phyloP scores from a whole-genome alignment of 73 alveolate genomes.

The Symbiodinium natans region DNA sequence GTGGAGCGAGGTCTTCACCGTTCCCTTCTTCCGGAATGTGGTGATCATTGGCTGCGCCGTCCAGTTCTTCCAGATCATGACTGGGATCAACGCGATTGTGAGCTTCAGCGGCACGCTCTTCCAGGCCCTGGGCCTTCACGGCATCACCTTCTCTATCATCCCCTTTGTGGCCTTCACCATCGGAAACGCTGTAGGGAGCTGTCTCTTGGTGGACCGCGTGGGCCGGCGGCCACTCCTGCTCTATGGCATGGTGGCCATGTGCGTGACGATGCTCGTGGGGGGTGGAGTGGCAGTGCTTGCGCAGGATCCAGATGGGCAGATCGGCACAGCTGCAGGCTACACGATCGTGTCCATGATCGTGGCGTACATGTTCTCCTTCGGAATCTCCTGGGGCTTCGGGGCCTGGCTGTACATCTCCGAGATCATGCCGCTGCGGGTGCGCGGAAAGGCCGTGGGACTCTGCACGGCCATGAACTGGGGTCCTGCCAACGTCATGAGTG shows the following conservation, averaged over 20 bases:
- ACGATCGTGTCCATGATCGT: background rate
- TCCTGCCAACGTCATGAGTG: conserved; percentile 55
- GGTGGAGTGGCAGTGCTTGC: too few species aligned
- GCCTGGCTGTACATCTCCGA: conserved; percentile 84
- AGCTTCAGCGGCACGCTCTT: conserved; percentile 60
- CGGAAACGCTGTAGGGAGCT: conserved; percentile 43
- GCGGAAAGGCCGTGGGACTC: conserved; percentile 67
- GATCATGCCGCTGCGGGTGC: conserved; percentile 74
- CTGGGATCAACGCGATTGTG: conserved; percentile 67
- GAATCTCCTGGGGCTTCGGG: conserved; percentile 69
- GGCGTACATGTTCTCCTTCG: conserved; percentile 26
- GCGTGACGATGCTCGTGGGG: too few species aligned
- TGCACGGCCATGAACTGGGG: conserved; percentile 87
- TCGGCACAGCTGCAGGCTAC: background rate
- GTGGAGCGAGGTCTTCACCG: conserved; percentile 47
- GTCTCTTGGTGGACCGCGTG: conserved; percentile 49
- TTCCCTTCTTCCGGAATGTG: conserved; percentile 46
- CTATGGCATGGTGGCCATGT: conserved; percentile 53
- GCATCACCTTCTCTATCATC: conserved; percentile 13
- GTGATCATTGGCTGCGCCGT: conserved; percentile 43
- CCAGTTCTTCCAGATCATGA: conserved; percentile 55
- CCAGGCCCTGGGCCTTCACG: conserved; percentile 22
- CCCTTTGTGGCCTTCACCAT: conserved; percentile 28
- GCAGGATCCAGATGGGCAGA: background rate
- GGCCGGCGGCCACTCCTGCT: conserved; percentile 34